These are phyloP conservation scores for Sporothrix protearum DNA, from an alignment of 2,329 filamentous ascomycete genomes.

Conservation along the genomic window DNA sequence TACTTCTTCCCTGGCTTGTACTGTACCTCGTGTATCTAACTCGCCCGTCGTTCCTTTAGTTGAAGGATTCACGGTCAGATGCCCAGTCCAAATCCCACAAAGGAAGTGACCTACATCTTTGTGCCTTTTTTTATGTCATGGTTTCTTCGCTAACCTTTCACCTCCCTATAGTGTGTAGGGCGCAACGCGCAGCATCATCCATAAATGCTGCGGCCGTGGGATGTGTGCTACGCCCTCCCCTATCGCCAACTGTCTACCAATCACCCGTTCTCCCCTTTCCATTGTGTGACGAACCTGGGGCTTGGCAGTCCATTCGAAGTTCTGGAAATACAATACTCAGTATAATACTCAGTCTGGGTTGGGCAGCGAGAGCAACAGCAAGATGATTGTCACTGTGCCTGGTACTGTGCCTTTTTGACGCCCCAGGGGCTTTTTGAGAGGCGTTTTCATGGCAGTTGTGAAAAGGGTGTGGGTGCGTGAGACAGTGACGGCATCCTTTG, in stretches of 20 bases:
- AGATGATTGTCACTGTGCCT: no score
- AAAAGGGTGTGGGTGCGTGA: neutral
- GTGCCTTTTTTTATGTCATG: neutral
- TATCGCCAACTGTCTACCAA: neutral
- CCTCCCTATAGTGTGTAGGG: neutral
- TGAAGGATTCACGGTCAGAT: no score
- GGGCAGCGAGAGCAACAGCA: neutral
- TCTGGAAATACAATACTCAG: no score
- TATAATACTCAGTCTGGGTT: no score
- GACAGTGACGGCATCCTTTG: conserved; percentile 14
- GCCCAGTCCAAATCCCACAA: neutral
- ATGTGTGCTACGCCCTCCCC: neutral
- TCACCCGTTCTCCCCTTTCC: no score
- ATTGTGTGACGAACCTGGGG: neutral
- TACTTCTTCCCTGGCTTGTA: neutral
- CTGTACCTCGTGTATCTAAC: neutral
- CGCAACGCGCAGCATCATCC: neutral
- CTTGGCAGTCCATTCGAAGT: neutral
- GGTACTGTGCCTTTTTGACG: neutral
- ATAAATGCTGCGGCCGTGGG: neutral
- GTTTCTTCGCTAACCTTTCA: neutral
- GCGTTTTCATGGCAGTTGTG: neutral
- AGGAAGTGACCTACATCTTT: neutral
- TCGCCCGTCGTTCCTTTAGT: no score
- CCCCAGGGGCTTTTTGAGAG: neutral